phyloP scores from a whole-genome alignment of 23 red algal genomes.

The Chondrus crispus region DNA sequence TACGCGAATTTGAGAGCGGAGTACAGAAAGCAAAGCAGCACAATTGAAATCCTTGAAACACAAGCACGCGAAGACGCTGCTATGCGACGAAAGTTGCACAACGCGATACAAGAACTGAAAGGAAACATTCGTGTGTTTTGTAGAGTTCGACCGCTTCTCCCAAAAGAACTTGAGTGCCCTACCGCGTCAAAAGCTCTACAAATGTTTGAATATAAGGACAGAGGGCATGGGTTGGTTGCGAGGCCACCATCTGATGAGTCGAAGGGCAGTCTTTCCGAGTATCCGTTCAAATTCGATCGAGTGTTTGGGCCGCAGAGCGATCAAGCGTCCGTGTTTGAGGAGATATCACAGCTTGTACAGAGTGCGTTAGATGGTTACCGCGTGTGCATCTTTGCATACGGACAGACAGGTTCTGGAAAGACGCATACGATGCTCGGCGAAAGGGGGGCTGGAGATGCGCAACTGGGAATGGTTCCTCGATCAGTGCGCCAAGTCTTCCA shows the following conservation, averaged over 20 bases:
- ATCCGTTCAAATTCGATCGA: constrained; percentile 91
- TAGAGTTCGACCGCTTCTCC: constrained; percentile 83
- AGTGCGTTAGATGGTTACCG: constrained; percentile 95
- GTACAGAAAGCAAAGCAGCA: background rate
- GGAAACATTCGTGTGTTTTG: constrained; percentile 99
- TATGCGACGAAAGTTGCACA: constrained; percentile 71
- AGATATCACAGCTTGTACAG: constrained; percentile 96
- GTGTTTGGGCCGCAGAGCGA: constrained; percentile 75
- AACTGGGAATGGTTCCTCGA: constrained; percentile 92
- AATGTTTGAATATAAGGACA: constrained; percentile 38
- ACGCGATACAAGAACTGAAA: constrained; percentile 97
- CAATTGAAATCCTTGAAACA: constrained; percentile 43
- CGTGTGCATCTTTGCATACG: constrained; percentile 98
- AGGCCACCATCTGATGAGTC: background rate
- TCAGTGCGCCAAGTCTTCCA: constrained; percentile 85
- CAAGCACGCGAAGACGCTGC: constrained; percentile 70
- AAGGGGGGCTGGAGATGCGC: background rate
- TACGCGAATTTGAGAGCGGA: background rate
- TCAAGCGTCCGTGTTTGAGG: constrained; percentile 87
- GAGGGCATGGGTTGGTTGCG: constrained; percentile 23
- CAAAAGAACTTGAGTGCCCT: background rate
- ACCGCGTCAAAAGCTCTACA: background rate
- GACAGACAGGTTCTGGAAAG: constrained; percentile 97
- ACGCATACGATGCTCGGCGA: constrained; percentile 96
- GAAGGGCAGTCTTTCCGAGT: background rate